Evolutionary conservation across 768 basidiomycete species (phyloP).

Genomic region (Suillus subluteus): DNA sequence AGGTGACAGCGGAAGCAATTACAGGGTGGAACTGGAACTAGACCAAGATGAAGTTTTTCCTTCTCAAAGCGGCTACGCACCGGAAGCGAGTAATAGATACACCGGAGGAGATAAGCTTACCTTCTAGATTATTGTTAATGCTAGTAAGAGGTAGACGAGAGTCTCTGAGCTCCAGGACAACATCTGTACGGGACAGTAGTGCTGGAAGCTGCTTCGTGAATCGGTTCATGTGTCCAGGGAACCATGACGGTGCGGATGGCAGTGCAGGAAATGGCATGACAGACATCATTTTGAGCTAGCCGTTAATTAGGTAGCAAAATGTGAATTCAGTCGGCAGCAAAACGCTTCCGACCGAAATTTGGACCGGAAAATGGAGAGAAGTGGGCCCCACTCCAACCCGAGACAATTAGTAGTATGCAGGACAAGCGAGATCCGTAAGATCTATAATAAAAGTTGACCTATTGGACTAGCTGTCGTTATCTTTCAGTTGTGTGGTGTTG

Average conservation of each 20-base stretch:
- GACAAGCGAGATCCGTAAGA: neutral
- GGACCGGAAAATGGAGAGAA: neutral
- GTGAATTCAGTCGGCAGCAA: neutral
- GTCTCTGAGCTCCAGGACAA: slow-evolving; percentile 95
- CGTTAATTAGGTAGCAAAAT: neutral
- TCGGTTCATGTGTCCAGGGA: slow-evolving; percentile 93
- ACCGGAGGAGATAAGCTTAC: slow-evolving; percentile 45
- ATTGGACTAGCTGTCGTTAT: neutral
- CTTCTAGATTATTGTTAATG: slow-evolving; percentile 89
- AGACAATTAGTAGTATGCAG: neutral
- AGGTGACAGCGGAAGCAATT: neutral
- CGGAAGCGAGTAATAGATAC: slow-evolving; percentile 27
- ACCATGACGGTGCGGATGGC: slow-evolving; percentile 87
- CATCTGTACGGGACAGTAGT: slow-evolving; percentile 79
- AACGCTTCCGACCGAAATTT: slow-evolving; percentile 3
- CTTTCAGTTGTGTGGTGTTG: neutral
- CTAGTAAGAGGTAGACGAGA: slow-evolving; percentile 91
- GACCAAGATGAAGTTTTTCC: neutral
- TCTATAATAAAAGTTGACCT: neutral
- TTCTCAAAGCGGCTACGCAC: slow-evolving; percentile 4
- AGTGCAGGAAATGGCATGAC: slow-evolving; percentile 50
- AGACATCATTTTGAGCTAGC: slow-evolving; percentile 32
- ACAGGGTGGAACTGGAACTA: neutral
- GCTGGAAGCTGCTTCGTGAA: slow-evolving; percentile 79
- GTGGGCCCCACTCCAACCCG: neutral